Base-by-base conservation (phyloP, 495 filamentous ascomycete genomes). In the Penicillium verhagenii region DNA sequence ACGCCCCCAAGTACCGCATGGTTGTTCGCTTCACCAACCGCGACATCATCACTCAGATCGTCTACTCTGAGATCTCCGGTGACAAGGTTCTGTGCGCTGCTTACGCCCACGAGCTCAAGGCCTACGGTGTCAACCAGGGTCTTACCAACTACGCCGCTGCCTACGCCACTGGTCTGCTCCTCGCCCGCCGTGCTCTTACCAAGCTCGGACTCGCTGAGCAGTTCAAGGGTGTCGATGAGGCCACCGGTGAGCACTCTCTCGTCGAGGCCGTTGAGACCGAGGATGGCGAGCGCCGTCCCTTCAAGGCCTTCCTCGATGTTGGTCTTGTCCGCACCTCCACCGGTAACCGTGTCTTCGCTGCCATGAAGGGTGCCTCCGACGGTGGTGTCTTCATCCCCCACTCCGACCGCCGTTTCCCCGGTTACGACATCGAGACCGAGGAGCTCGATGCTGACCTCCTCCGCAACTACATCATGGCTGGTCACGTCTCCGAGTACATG, bases 1-100 rank as follows among this genome's bases (percentile, higher is more conserved):
- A 92, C 77, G 88, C 93, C 45, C 93, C 94, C 74, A 99, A 99
- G 84, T 97, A 99, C 86, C 89, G 94, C 72, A 89, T 99, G 71
- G 94, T 99, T 54, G 93, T 99, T 72, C 93, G 94, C 75, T 99
- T 99, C 90, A 97, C 95, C 85, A 97, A 97, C 86, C 89, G 90
- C 73, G 94, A 98, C 81, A 95, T 99, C 82, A 86, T 99, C 80
- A 85, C 84, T 76, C 94, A 99, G 80, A 94, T 99, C 77, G 83
- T 97, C 76, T 89, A 83, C 75, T 95, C 95, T 44, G 94, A 99
- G 82, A 89, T 99, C 81, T 84, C 81, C 67, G 94, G 94, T 66
- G 94, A 99, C 86, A 97, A 97, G 84, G 86, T 99, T 72, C 88
- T 97, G 75, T 74, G 76, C 73, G 74, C 89, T 46, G 94, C 94